Evolutionary conservation across 371 early-diverging fungal genomes (phyloP).

Genomic region (Globomyces sp.): DNA sequence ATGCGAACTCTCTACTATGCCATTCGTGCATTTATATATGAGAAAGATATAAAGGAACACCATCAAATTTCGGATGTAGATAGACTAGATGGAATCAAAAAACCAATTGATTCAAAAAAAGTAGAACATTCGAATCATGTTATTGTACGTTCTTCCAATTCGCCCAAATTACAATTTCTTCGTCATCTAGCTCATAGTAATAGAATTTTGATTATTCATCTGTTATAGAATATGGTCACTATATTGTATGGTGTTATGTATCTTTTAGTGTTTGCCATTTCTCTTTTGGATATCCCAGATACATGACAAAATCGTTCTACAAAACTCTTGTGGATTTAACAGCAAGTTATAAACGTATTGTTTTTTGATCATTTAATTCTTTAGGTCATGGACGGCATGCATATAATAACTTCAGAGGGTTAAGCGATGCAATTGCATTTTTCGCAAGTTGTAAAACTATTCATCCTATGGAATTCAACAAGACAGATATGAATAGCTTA

Average conservation of each 20-base stretch:
- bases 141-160: no score
- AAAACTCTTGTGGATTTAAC: not conserved
- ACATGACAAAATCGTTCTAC: not conserved
- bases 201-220: not conserved
- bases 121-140: not conserved
- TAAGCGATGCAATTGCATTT: no score
- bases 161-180: no score
- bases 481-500: no score
- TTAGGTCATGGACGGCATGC: no score
- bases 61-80: not conserved
- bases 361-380: no score
- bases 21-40: conserved; percentile 5
- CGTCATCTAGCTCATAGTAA: no score
- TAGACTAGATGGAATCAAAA: not conserved
- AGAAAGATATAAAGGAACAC: not conserved
- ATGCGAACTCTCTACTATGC: conserved; percentile 1
- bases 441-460: no score
- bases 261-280: conserved; percentile 1
- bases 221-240: conserved; percentile 3
- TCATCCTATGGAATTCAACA: no score
- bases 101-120: not conserved
- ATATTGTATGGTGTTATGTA: not conserved
- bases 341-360: not conserved
- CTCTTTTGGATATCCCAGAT: conserved; percentile 5
- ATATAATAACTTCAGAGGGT: no score